Conservation (phyloP, 208 protist genomes). For the Wallacemonas rigidus region DNA sequence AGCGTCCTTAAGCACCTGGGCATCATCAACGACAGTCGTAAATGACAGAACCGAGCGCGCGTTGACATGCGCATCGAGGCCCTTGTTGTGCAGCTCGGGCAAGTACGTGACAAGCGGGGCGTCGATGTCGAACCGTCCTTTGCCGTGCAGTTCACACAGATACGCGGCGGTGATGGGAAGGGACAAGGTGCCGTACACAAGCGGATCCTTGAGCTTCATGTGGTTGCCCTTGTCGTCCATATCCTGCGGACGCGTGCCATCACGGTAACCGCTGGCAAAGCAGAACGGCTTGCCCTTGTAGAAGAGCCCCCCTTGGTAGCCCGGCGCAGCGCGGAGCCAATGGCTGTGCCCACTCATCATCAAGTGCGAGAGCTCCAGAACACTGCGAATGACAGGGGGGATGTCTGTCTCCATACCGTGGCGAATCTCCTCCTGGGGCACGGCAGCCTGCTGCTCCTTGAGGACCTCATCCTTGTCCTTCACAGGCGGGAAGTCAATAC, state of each 20-base stretch:
- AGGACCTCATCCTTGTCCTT: constrained; percentile 51
- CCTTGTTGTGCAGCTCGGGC: constrained; percentile 53
- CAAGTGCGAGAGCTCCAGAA: constrained; percentile 75
- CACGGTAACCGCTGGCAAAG: constrained; percentile 81
- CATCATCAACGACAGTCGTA: constrained; percentile 57
- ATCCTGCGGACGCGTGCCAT: constrained; percentile 60
- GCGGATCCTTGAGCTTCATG: constrained; percentile 81
- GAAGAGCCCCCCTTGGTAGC: constrained; percentile 81
- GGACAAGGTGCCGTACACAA: constrained; percentile 67
- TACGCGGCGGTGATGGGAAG: constrained; percentile 76
- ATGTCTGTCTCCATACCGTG: constrained; percentile 65
- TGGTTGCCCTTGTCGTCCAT: constrained; percentile 88
- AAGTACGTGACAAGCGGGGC: constrained; percentile 55
- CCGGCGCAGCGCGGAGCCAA: constrained; percentile 65
- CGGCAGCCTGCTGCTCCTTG: constrained; percentile 45
- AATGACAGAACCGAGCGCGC: constrained; percentile 72
- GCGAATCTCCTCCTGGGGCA: constrained; percentile 53
- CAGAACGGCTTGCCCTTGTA: constrained; percentile 78
- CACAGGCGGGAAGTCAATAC: constrained; percentile 76
- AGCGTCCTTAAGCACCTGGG: constrained; percentile 46
- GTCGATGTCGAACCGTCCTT: constrained; percentile 59
- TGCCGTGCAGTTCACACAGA: constrained; percentile 77
- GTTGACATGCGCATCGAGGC: constrained; percentile 41
- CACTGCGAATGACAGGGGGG: constrained; percentile 80
- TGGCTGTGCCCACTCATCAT: constrained; percentile 85